phyloP scores from a whole-genome alignment of 257 asterid species.

The Pogostemon cablin region DNA sequence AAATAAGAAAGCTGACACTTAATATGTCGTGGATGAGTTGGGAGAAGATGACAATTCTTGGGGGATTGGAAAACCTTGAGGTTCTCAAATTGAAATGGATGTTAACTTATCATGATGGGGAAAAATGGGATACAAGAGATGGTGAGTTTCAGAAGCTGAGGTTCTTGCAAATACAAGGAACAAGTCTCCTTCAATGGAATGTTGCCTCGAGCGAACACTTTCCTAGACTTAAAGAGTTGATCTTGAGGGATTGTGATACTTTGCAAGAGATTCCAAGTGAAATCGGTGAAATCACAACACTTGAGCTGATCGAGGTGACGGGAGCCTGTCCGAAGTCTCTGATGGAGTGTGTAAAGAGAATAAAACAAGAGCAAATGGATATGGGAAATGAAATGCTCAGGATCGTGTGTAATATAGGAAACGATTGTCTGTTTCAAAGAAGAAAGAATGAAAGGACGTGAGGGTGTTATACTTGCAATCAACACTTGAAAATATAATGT shows the following conservation, averaged over 20 bases:
- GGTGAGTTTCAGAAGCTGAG: conserved; percentile 4
- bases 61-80: background rate
- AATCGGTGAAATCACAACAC: background rate
- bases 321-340: background rate
- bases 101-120: background rate
- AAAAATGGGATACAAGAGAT: conserved; percentile 1
- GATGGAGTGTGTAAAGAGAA: background rate
- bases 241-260: background rate
- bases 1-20: background rate
- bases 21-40: background rate
- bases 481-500: no score
- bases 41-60: background rate
- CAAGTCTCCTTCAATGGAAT: background rate
- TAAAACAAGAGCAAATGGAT: conserved; percentile 6
- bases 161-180: background rate
- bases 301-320: background rate
- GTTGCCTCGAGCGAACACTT: conserved; percentile 16
- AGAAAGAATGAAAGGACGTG: no score
- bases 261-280: background rate
- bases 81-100: background rate
- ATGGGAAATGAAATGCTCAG: conserved; percentile 14
- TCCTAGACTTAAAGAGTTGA: background rate
- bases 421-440: no score
- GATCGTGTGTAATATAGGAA: background rate
- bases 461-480: no score